These are phyloP conservation scores for Colletotrichum theobromicola DNA, from an alignment of 2,329 filamentous ascomycete species.

Conservation along the genomic window DNA sequence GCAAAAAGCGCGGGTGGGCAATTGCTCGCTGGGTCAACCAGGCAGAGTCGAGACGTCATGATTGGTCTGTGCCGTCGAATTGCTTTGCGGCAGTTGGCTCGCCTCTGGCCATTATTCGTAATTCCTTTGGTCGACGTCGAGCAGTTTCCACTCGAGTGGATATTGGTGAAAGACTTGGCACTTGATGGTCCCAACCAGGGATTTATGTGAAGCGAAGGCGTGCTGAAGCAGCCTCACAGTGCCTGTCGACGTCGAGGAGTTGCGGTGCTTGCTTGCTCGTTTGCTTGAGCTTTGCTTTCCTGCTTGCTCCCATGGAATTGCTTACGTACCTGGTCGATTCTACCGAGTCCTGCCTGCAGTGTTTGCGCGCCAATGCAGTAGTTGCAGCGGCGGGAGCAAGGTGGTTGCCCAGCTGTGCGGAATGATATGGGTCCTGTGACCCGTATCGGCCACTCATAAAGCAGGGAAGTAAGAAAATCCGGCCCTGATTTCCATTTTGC, in stretches of 20 bases:
- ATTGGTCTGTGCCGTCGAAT: constrained; percentile 1
- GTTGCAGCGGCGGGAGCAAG: not conserved
- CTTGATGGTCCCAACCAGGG: not conserved
- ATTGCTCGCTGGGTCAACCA: constrained; percentile 7
- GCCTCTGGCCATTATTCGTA: constrained; percentile 20
- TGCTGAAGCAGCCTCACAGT: not conserved
- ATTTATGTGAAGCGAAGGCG: not conserved
- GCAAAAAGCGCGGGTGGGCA: not conserved
- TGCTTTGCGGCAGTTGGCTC: not conserved
- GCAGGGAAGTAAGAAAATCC: constrained; percentile 15
- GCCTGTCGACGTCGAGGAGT: not conserved
- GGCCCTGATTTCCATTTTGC: constrained; percentile 1
- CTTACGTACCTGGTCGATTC: not conserved
- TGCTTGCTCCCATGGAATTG: not conserved
- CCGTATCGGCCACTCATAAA: not conserved
- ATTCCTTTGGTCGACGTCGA: constrained; percentile 9
- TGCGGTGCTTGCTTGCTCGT: not conserved
- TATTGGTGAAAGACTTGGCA: not conserved
- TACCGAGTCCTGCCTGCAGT: not conserved
- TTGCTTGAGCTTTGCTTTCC: not conserved
- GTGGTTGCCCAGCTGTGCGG: constrained; percentile 6
- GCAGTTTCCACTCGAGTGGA: constrained; percentile 19
- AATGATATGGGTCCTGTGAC: not conserved
- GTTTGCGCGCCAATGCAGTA: not conserved
- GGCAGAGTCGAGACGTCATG: constrained; percentile 12